Conservation (phyloP, 163 green algal species). For the Chlamydomonas reinhardtii region DNA sequence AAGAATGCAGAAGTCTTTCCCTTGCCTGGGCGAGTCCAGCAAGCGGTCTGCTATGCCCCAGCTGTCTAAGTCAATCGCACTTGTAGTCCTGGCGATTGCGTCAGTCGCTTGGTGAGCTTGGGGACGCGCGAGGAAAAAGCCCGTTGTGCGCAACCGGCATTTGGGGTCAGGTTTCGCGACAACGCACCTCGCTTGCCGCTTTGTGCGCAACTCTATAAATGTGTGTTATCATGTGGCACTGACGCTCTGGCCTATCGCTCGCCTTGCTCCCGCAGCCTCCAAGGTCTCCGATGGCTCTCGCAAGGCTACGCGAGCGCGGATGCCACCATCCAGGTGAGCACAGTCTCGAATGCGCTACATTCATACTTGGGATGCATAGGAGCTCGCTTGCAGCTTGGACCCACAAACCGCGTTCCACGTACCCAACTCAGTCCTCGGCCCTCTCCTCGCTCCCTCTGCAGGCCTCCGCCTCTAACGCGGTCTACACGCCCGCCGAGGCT, state of each 20-base stretch:
- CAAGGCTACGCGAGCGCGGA: constrained; percentile 22
- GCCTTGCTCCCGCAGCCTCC: constrained; percentile 4
- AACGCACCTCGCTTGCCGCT: too few relatives aligned
- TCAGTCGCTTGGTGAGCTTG: constrained; percentile 17
- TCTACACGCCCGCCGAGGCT: constrained; percentile 33
- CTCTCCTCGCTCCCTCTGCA: neutral
- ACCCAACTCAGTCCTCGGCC: neutral
- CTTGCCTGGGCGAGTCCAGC: constrained; percentile 23
- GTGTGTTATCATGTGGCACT: too few relatives aligned
- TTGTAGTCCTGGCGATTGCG: neutral
- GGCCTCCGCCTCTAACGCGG: constrained; percentile 7
- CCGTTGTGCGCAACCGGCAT: too few relatives aligned
- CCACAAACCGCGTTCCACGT: neutral
- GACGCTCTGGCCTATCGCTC: too few relatives aligned
- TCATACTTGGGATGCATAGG: too few relatives aligned
- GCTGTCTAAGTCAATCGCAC: neutral
- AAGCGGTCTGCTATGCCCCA: constrained; percentile 13
- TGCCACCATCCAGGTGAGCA: constrained; percentile 10
- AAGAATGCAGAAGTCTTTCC: neutral
- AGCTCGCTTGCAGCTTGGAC: neutral
- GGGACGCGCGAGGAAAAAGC: too few relatives aligned
- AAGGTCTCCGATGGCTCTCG: constrained; percentile 37
- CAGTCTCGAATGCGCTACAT: neutral
- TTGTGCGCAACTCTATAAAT: too few relatives aligned
- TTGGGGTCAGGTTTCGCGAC: too few relatives aligned